Evolutionary conservation across 2,329 filamentous ascomycete species (phyloP), one percentile per base, ranked within the genome.

Genomic region (Microascus cirrosus): DNA sequence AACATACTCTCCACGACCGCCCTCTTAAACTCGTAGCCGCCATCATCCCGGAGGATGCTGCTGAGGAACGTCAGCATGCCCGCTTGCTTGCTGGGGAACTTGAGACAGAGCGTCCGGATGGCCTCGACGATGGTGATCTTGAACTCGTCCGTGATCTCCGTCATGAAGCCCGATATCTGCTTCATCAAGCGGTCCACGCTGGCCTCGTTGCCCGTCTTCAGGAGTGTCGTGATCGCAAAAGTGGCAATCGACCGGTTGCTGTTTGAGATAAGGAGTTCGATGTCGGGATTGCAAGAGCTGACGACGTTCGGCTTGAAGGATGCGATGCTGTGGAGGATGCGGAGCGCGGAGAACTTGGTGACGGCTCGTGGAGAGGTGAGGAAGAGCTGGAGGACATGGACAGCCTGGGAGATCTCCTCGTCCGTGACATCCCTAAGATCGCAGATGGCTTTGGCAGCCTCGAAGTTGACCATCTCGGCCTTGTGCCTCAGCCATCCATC

Each of bases 121-220:
- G 94, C 94, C 73, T 99, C 94, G 51, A 99, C 93, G 67, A 99
- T 96, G n/a, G 94, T 99, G 64, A 99, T 96, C 80, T 97, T 99
- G 80, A 99, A 99, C 73, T 99, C 94, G 69, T 99, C 94, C 7
- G 93, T 96, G 64, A 97, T 97, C 73, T 97, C 94, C 4, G 92
- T 90, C 94, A 99, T 97, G 77, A 99, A 96, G 45, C 89, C 87
- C 25, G 90, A 91, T 62, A 99, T 97, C 72, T 97, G 92, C 81
- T 96, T 96, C 91, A 99, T 96, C 64, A 99, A 76, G 57, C 94
- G 86, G 70, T 99, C 94, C 52, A 99, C 94, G 64, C 91, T 96
- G 45, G 90, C 90, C 74, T 99, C 94, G 69, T 97, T 99, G 61
- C 94, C 94, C 12, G 94, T 99, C 82, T 97, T 97, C 62, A 99